These are phyloP conservation scores for Funneliformis geosporum DNA, from an alignment of 192 early-diverging fungal genomes.

Conservation along the genomic window DNA sequence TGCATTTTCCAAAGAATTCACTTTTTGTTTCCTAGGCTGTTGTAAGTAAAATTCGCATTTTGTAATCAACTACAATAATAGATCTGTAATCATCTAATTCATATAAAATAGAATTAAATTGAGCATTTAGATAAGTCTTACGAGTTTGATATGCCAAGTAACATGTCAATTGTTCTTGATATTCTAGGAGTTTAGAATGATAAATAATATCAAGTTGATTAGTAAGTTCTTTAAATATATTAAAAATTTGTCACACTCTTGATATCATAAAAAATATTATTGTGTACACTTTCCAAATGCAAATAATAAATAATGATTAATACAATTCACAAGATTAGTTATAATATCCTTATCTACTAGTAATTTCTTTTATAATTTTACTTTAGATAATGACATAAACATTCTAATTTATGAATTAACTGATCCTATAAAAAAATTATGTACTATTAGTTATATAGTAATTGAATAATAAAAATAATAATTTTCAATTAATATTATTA, in stretches of 20 bases:
- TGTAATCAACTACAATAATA: not conserved
- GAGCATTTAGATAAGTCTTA: not conserved
- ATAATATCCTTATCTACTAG: not conserved
- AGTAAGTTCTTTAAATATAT: not conserved
- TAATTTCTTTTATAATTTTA: slow-evolving; percentile 9
- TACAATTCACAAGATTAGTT: not conserved
- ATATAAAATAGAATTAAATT: not conserved
- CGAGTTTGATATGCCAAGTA: not conserved
- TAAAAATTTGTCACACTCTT: not conserved
- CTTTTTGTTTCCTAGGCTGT: not conserved
- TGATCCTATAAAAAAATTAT: not conserved
- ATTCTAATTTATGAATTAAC: not conserved
- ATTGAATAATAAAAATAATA: too few relatives aligned
- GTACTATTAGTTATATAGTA: not conserved
- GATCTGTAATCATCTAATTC: not conserved
- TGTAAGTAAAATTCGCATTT: not conserved
- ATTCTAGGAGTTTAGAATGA: not conserved
- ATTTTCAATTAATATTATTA: not conserved
- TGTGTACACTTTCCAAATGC: not conserved
- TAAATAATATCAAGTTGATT: not conserved
- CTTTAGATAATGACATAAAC: not conserved
- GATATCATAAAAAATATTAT: not conserved
- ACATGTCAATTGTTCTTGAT: slow-evolving; percentile 2
- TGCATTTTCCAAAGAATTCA: slow-evolving; percentile 6
- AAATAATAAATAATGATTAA: slow-evolving; percentile 12